Base-by-base conservation (phyloP, 345 rosid genomes). In the Noccaea bulbosa region DNA sequence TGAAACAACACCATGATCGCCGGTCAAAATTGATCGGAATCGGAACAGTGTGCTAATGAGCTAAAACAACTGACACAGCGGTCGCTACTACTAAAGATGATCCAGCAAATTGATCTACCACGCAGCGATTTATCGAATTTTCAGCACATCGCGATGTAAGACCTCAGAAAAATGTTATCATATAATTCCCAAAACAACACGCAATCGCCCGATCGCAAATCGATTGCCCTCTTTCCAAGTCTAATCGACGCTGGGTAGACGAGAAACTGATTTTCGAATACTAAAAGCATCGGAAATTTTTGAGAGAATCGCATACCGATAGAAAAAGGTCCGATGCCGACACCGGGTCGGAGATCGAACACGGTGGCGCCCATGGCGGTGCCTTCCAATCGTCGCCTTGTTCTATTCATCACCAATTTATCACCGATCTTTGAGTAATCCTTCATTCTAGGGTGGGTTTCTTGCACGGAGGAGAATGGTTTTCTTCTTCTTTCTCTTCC, bases 321-420 rank as follows among this genome's bases (percentile, higher is more conserved):
- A 12, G 86, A 73, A 73, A 94, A 94, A 35, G 96, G 95, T 10
- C 99, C 97, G 84, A 91, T 83, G 14, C 96, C 97, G 47, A 80
- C 79, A 53, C 99, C 96, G 33, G 97, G 97, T 0, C 87, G 90
- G 81, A 94, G 97, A 82, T 94, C 99, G 82, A 94, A 89, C 27
- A 82, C 89, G 73, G 91, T 88, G 73, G 89, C 88, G 53, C 99
- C 97, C 96, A 91, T 93, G 69, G 99, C 97, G 7, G 97, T 88
- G 78, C 99, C 96, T 81, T 94, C 99, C 70, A 88, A 91, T 55
- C 96, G 95, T 58, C 91, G 86, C 33, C 88, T 73, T 7, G 87
- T 80, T 65, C 93, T 83, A 85, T 83, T 94, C 86, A 78, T 67
- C 91, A 34, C 35, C 10, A 20, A 2, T 48, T 69, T 62, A 9